Evolutionary conservation across 2,329 filamentous ascomycete genomes (phyloP), one percentile per base, ranked within the genome.

Genomic region (Trichophyton mentagrophytes): DNA sequence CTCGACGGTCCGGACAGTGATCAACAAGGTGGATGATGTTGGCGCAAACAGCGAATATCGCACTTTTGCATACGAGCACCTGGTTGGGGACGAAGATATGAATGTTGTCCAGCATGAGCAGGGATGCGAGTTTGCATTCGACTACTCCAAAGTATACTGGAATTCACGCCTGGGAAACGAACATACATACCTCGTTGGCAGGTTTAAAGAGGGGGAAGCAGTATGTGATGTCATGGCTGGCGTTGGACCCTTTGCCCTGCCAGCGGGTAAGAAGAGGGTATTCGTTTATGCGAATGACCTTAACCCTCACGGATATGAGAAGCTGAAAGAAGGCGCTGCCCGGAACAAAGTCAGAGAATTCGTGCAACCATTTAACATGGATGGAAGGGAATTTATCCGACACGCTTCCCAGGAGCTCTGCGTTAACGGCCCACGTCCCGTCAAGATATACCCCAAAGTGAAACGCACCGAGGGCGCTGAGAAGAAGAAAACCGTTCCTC

Each of bases 61-160:
- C 59, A 97, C 93, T 0, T 97, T 99, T 74, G 81, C 82, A 36
- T 97, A 96, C 76, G 93, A 99, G 76, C 82, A 97, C 13, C 82
- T 99, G 0, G 85, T 85, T 1, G 93, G 93, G 0, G 82, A 84
- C 0, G 84, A 90, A 67, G 86, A 97, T 69, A 78, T 96, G 73
- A 85, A 91, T 59, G 93, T 99, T 60, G 83, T 88, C 64, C 82
- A 93, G 59, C 84, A 82, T 65, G 90, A 96, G 75, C 87, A 88
- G 67, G 83, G 85, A 63, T 97, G 93, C 76, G 78, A 80, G n/a
- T 99, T 96, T 77, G 80, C 80, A 61, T 97, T 99, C 73, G 89
- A 99, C 77, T 99, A 95, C 73, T 84, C 88, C 64, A 95, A 95
- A 67, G 93, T 99, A 3, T 99, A 99, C 79, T 99, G 92, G 92